Percentiles rank a stretch among this genome's conserved stretches.
phyloP scores from a whole-genome alignment of 768 basidiomycete species.

The Mycena filopes region DNA sequence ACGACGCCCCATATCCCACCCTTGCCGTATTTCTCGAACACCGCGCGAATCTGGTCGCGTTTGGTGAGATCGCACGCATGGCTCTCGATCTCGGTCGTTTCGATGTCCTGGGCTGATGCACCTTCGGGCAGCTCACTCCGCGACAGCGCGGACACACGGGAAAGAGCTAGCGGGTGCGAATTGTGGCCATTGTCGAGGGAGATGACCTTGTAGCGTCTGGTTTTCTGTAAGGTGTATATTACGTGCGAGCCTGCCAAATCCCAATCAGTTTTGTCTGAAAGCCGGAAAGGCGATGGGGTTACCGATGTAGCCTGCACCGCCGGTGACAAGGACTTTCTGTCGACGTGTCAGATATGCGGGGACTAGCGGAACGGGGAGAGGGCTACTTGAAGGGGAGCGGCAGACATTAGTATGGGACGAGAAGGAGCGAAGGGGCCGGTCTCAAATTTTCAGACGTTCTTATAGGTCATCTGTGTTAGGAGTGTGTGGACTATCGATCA shows the following conservation, averaged over 20 bases:
- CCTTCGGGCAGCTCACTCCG: slow-evolving; percentile 73
- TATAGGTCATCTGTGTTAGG: too few relatives aligned
- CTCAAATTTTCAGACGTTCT: neutral
- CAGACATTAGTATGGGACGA: slow-evolving; percentile 32
- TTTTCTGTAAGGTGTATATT: slow-evolving; percentile 85
- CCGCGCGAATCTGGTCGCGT: slow-evolving; percentile 72
- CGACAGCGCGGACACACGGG: slow-evolving; percentile 84
- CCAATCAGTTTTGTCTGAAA: slow-evolving; percentile 3
- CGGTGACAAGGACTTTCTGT: slow-evolving; percentile 30
- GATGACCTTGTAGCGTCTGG: slow-evolving; percentile 90
- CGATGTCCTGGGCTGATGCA: slow-evolving; percentile 73
- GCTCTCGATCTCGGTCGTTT: slow-evolving; percentile 78
- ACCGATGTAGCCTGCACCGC: slow-evolving; percentile 32
- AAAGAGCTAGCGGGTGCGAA: slow-evolving; percentile 79
- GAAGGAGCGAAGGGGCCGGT: neutral
- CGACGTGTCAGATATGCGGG: slow-evolving; percentile 9
- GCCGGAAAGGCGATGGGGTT: slow-evolving; percentile 29
- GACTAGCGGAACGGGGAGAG: neutral
- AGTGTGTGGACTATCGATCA: slow-evolving; percentile 40
- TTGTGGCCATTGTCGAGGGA: slow-evolving; percentile 97
- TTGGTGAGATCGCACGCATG: slow-evolving; percentile 80
- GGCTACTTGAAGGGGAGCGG: slow-evolving; percentile 25
- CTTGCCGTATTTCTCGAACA: slow-evolving; percentile 88
- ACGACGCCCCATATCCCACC: slow-evolving; percentile 97
- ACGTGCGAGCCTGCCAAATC: slow-evolving; percentile 85